These are phyloP conservation scores for Galerina sulciceps DNA, from an alignment of 768 basidiomycete genomes.

Conservation along the genomic window DNA sequence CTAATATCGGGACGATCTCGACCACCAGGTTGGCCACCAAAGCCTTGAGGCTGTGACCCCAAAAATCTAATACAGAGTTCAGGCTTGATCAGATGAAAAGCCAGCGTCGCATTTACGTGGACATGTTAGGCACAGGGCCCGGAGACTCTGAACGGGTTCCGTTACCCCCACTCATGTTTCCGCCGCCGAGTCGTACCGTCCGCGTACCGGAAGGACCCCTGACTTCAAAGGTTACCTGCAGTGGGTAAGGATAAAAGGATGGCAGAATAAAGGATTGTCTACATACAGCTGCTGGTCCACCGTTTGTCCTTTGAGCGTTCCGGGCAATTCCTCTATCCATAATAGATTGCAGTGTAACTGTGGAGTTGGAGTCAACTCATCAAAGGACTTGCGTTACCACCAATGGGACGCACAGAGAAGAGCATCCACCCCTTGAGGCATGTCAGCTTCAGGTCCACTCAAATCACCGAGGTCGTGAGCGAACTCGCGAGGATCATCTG, in stretches of 20 bases:
- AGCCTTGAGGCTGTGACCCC: slow-evolving; percentile 24
- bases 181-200: slow-evolving; percentile 32
- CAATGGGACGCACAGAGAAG: slow-evolving; percentile 49
- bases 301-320: slow-evolving; percentile 13
- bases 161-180: slow-evolving; percentile 19
- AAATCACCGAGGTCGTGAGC: slow-evolving; percentile 36
- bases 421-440: slow-evolving; percentile 46
- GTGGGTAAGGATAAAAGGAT: neutral
- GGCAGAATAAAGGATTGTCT: neutral
- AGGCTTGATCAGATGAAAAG: slow-evolving; percentile 4
- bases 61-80: slow-evolving; percentile 38
- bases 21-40: slow-evolving; percentile 11
- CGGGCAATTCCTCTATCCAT: slow-evolving; percentile 38
- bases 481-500: slow-evolving; percentile 78
- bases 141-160: slow-evolving; percentile 20
- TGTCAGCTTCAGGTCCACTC: slow-evolving; percentile 19
- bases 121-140: slow-evolving; percentile 46
- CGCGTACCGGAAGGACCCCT: slow-evolving; percentile 27
- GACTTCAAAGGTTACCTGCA: slow-evolving; percentile 31
- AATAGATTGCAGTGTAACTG: slow-evolving; percentile 40
- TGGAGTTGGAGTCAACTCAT: neutral
- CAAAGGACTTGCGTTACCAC: neutral
- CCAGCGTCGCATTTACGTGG: slow-evolving; percentile 46
- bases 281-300: slow-evolving; percentile 20
- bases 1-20: slow-evolving; percentile 46